Conservation (phyloP, 768 basidiomycete species). For the Dentipellis fragilis region DNA sequence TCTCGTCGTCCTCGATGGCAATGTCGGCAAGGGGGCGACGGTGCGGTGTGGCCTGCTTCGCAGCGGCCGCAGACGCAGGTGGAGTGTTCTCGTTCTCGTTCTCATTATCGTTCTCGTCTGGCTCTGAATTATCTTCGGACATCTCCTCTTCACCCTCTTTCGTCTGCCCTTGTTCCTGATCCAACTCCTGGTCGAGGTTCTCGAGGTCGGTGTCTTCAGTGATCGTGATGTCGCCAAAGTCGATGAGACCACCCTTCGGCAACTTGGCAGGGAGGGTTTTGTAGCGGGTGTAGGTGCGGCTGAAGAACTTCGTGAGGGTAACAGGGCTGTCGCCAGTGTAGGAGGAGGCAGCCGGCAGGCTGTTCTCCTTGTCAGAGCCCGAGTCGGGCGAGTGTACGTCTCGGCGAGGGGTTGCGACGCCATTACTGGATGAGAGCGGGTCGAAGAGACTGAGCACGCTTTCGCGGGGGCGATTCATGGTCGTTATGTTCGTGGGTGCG, state of each 20-base stretch:
- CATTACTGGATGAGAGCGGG: slow-evolving; percentile 3
- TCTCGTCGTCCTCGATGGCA: slow-evolving; percentile 5
- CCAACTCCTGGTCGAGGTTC: not conserved
- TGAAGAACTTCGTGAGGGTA: slow-evolving; percentile 14
- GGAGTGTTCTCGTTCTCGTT: not conserved
- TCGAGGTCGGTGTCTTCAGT: not conserved
- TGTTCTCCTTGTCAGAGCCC: slow-evolving; percentile 14
- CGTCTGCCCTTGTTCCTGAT: not conserved
- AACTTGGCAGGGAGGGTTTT: slow-evolving; percentile 2
- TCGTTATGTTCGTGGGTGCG: not conserved
- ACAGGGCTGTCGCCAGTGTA: slow-evolving; percentile 3
- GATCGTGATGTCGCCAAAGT: slow-evolving; percentile 4
- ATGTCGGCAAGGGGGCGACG: slow-evolving; percentile 14
- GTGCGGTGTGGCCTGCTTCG: not conserved
- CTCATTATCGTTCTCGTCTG: slow-evolving; percentile 1
- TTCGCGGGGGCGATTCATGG: slow-evolving; percentile 12
- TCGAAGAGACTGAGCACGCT: slow-evolving; percentile 14
- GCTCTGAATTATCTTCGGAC: not conserved
- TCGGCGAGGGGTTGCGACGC: not conserved
- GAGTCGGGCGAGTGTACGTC: slow-evolving; percentile 7
- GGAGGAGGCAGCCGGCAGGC: not conserved
- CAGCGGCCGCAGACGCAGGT: too few species aligned
- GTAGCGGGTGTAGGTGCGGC: slow-evolving; percentile 8
- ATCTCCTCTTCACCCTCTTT: too few species aligned
- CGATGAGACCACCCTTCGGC: slow-evolving; percentile 7